Evolutionary conservation across 257 asterid species (phyloP).

Genomic region (Euphrasia confusa): DNA sequence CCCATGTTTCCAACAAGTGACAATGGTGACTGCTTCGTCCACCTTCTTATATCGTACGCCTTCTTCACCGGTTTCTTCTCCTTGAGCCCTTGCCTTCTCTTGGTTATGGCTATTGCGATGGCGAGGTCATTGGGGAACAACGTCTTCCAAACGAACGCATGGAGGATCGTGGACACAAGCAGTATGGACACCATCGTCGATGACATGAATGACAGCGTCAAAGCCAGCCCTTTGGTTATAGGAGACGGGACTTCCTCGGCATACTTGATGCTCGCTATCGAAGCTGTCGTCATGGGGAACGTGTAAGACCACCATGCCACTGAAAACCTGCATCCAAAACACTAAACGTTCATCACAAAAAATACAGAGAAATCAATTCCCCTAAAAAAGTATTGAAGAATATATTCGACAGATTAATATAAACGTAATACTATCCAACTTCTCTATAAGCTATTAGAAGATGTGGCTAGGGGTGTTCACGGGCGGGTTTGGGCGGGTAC

Average conservation of each 20-base stretch:
- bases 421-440: too few species aligned
- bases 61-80: conserved; percentile 57
- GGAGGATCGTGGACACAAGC: conserved; percentile 70
- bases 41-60: conserved; percentile 46
- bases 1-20: conserved; percentile 42
- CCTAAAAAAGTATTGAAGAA: too few species aligned
- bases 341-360: background rate
- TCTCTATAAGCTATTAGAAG: too few species aligned
- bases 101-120: conserved; percentile 63
- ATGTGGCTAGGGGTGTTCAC: too few species aligned
- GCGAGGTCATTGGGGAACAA: conserved; percentile 79
- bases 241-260: conserved; percentile 66
- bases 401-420: too few species aligned
- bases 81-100: conserved; percentile 36
- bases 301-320: conserved; percentile 99
- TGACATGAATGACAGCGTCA: conserved; percentile 69
- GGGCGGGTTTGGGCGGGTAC: too few species aligned
- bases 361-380: too few species aligned
- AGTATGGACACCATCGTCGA: conserved; percentile 69
- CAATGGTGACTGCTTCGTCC: conserved; percentile 67
- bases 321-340: conserved; percentile 55
- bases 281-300: conserved; percentile 91
- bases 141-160: conserved; percentile 69
- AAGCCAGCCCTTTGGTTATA: conserved; percentile 53
- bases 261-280: conserved; percentile 84